Percentiles rank a stretch among this genome's conserved stretches.
Conservation (phyloP, 2,329 filamentous ascomycete species). For the Mycosphaerella arachidis region DNA sequence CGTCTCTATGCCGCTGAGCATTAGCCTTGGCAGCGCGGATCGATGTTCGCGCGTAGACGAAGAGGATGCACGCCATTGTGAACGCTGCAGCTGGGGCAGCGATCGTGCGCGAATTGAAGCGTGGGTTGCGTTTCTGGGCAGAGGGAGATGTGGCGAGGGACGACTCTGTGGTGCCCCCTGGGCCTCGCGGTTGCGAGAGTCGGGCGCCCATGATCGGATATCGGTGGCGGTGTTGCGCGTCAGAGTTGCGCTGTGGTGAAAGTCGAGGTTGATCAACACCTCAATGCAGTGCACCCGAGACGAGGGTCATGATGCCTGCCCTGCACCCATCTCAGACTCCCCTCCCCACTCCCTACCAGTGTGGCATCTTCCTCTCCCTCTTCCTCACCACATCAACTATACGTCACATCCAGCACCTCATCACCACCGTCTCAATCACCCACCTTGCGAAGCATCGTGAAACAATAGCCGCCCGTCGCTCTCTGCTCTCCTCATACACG, state of each 20-base stretch:
- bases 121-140: conserved; percentile 29
- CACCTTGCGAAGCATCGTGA: neutral
- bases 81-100: conserved; percentile 60
- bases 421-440: neutral
- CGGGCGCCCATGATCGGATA: conserved; percentile 42
- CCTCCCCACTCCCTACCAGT: neutral
- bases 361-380: no score
- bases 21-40: conserved; percentile 64
- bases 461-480: neutral
- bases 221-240: neutral
- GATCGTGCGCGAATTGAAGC: conserved; percentile 40
- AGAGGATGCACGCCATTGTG: conserved; percentile 57
- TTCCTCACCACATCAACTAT: neutral
- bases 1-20: conserved; percentile 55
- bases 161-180: conserved; percentile 41
- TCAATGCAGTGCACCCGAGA: neutral
- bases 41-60: conserved; percentile 59
- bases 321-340: neutral
- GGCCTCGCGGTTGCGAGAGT: conserved; percentile 41
- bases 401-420: neutral
- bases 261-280: neutral
- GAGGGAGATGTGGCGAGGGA: conserved; percentile 34
- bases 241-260: neutral
- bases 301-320: neutral
- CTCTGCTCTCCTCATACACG: neutral